Percentiles rank a stretch among this genome's conserved stretches.
Conservation (phyloP, 2,329 filamentous ascomycete species). For the Calonectria fujianensis region DNA sequence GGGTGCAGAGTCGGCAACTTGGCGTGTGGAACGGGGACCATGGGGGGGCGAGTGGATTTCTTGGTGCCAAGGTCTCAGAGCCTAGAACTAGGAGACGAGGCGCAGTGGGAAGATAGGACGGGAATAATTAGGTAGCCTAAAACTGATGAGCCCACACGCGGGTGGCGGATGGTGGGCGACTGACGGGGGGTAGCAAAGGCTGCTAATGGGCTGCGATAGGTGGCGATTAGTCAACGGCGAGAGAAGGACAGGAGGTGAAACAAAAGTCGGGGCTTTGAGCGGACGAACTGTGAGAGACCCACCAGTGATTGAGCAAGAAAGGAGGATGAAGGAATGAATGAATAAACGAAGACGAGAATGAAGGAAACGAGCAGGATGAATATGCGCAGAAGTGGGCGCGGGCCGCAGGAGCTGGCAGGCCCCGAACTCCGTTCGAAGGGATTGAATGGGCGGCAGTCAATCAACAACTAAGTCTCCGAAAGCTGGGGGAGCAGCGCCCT, state of each 20-base stretch:
- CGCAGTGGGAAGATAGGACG: conserved; percentile 17
- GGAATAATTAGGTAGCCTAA: conserved; percentile 23
- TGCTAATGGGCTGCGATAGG: not conserved
- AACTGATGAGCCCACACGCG: conserved; percentile 17
- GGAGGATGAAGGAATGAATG: conserved; percentile 26
- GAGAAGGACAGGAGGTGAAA: conserved; percentile 21
- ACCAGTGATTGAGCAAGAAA: conserved; percentile 16
- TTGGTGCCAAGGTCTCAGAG: conserved; percentile 32
- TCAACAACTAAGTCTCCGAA: conserved; percentile 19
- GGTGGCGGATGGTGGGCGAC: conserved; percentile 15
- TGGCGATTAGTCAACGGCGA: not conserved
- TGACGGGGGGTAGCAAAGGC: not conserved
- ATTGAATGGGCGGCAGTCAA: conserved; percentile 13
- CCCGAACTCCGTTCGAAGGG: not conserved
- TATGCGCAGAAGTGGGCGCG: conserved; percentile 10
- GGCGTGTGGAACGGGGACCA: conserved; percentile 20
- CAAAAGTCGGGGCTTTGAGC: conserved; percentile 29
- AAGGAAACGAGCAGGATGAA: conserved; percentile 19
- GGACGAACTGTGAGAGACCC: conserved; percentile 22
- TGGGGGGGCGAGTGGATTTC: conserved; percentile 21
- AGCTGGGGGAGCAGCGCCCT: conserved; percentile 22
- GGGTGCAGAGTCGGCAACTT: conserved; percentile 17
- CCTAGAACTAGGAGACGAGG: conserved; percentile 15
- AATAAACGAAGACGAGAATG: conserved; percentile 8
- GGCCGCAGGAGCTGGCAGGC: conserved; percentile 11